phyloP scores from a whole-genome alignment of 306 rosid genomes.

The Glycine soja region DNA sequence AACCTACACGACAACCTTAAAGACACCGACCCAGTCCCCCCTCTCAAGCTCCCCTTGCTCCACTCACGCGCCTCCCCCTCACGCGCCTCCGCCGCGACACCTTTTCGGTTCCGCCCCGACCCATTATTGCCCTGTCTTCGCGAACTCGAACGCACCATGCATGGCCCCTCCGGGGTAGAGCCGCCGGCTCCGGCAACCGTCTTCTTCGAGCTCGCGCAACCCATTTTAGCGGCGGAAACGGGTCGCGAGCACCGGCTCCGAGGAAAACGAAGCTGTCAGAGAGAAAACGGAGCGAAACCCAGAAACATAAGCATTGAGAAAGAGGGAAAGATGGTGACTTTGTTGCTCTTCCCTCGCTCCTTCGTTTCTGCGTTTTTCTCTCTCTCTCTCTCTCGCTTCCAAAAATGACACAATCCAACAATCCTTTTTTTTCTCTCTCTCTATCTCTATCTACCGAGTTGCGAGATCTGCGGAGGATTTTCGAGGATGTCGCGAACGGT shows the following conservation, averaged over 20 bases:
- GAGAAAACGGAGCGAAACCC: slow-evolving; percentile 18
- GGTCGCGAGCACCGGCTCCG: background rate
- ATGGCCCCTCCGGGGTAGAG: slow-evolving; percentile 4
- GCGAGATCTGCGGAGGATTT: slow-evolving; percentile 69
- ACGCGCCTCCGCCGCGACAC: background rate
- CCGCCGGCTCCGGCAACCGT: background rate
- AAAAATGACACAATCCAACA: background rate
- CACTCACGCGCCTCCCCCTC: background rate
- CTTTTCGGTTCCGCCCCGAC: slow-evolving; percentile 16
- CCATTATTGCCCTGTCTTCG: slow-evolving; percentile 42
- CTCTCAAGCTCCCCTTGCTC: slow-evolving; percentile 41
- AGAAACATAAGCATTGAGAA: slow-evolving; percentile 36
- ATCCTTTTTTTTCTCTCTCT: background rate
- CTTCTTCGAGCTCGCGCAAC: slow-evolving; percentile 87
- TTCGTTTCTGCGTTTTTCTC: background rate
- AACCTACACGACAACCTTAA: slow-evolving; percentile 56
- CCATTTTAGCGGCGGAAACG: slow-evolving; percentile 63
- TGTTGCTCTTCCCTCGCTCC: background rate
- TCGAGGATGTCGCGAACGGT: slow-evolving; percentile 54
- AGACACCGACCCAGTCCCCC: slow-evolving; percentile 51
- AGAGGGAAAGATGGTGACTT: slow-evolving; percentile 14
- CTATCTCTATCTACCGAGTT: background rate
- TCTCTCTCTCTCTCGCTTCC: slow-evolving; percentile 37
- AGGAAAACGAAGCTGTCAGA: slow-evolving; percentile 18
- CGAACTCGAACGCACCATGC: background rate